A percentile compares a stretch with the other conserved stretches of the same genome.
phyloP scores from a whole-genome alignment of 257 asterid genomes.

The Anisodus acutangulus region DNA sequence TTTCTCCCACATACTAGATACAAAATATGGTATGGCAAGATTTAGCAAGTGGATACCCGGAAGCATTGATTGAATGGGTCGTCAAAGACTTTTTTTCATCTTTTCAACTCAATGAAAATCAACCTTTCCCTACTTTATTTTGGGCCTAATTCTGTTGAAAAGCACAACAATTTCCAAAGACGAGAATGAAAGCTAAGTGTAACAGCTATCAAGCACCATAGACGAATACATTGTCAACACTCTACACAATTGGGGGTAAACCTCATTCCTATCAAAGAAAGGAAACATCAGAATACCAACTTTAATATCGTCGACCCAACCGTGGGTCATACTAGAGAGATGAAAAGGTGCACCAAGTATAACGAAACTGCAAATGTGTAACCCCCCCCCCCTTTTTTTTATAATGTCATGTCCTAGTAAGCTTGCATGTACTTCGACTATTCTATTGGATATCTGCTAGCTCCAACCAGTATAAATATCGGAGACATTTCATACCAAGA shows the following conservation, averaged over 20 bases:
- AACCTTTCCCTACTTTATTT: not conserved
- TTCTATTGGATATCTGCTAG: not conserved
- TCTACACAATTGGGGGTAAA: not conserved
- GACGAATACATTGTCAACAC: not conserved
- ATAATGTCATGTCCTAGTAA: not conserved
- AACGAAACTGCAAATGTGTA: not conserved
- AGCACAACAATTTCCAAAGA: not conserved
- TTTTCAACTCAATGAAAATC: not conserved
- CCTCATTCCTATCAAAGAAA: not conserved
- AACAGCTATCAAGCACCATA: not conserved
- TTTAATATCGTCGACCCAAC: not conserved
- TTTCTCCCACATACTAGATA: not conserved
- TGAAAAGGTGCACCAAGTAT: not conserved
- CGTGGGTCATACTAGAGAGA: not conserved
- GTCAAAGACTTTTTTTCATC: too few species aligned
- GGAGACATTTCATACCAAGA: not conserved
- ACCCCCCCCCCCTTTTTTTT: too few species aligned
- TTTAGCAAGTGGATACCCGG: too few species aligned
- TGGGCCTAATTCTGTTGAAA: constrained; percentile 22
- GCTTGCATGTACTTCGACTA: not conserved
- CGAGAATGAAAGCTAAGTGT: constrained; percentile 5
- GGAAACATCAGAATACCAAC: not conserved
- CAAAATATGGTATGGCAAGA: too few species aligned
- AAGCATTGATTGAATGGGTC: too few species aligned
- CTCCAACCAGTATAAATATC: not conserved